Evolutionary conservation across 768 basidiomycete genomes (phyloP), one percentile per base, ranked within the genome.

Genomic region (Russula foetens): DNA sequence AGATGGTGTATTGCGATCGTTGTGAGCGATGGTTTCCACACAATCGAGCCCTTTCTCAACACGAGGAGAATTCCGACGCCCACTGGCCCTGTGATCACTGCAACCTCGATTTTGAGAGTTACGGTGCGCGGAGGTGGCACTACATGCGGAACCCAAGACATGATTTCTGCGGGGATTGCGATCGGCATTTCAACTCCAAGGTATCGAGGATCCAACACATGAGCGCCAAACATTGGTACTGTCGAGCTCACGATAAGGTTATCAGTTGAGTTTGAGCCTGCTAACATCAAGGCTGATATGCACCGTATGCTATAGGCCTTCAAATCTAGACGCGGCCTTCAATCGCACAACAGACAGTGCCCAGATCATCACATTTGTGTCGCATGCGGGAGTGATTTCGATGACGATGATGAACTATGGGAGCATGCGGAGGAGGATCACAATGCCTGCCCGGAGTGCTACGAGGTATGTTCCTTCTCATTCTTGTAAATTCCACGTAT

Each of bases 41-140:
- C 43, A 14, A 63, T 4, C 54, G 43, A 17, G 68, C 70, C 3
- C 62, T 71, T 14, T 41, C 61, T 35, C 71, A 73, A 43, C 74
- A 74, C 56, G 21, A 50, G 29, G 47, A 63, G 19, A 53, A 66
- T 56, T 74, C 73, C 14, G 28, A 21, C 35, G 58, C 2, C 17
- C 84, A 85, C 60, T 60, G 79, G 61, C 29, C 73, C 43, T 86
- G 85, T 64, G 3, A 69, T 12, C 66, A 71, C 11, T 86, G 84
- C 62, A 51, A 74, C 0, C 23, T 38, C 9, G 82, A 84, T 62
- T 85, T 85, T 44, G 19, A 1, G 5, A 57, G 28, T 35, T n/a
- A 7, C 15, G 7, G 23, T 0, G 24, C n/a, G 7, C 56, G 14
- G 15, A 15, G 8, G 12, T 21, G 48, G 7, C 60, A 62, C 28